phyloP scores from a whole-genome alignment of 2,329 filamentous ascomycete genomes.

The Acarospora socialis region DNA sequence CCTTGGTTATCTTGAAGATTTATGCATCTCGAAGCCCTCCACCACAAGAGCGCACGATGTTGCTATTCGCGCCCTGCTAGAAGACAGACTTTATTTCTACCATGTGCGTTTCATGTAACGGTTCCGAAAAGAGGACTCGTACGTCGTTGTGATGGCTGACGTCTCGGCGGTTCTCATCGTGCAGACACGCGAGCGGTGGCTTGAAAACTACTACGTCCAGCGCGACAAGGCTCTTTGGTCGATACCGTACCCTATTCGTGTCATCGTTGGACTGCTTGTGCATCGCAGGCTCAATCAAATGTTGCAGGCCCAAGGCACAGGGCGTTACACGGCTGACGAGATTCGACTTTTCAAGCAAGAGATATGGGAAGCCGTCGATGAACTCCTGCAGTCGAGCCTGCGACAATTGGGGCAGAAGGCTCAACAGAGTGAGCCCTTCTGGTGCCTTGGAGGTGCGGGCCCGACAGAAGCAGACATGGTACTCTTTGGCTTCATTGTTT shows the following conservation, averaged over 20 bases:
- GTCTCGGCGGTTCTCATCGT: neutral
- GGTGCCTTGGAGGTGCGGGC: conserved; percentile 38
- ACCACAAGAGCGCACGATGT: conserved; percentile 34
- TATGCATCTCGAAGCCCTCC: conserved; percentile 32
- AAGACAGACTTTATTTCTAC: conserved; percentile 48
- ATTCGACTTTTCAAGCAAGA: conserved; percentile 32
- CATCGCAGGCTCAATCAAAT: conserved; percentile 30
- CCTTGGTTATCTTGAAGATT: conserved; percentile 29
- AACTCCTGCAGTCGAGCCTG: conserved; percentile 26
- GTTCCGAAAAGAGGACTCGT: neutral
- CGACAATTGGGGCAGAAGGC: conserved; percentile 16
- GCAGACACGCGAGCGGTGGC: conserved; percentile 41
- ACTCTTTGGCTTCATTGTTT: conserved; percentile 44
- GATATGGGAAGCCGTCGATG: conserved; percentile 40
- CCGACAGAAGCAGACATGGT: conserved; percentile 45
- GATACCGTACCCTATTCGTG: conserved; percentile 38
- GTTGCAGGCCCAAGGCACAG: conserved; percentile 44
- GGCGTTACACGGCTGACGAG: conserved; percentile 38
- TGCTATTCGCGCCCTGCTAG: conserved; percentile 39
- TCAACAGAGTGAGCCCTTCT: conserved; percentile 32
- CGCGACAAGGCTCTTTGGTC: conserved; percentile 35
- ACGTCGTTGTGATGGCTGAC: neutral
- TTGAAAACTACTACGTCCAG: conserved; percentile 45
- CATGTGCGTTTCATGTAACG: conserved; percentile 23
- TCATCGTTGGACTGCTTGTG: conserved; percentile 37